These are phyloP conservation scores for Pseudocercospora pini-densiflorae DNA, from an alignment of 2,329 filamentous ascomycete species.

Conservation along the genomic window DNA sequence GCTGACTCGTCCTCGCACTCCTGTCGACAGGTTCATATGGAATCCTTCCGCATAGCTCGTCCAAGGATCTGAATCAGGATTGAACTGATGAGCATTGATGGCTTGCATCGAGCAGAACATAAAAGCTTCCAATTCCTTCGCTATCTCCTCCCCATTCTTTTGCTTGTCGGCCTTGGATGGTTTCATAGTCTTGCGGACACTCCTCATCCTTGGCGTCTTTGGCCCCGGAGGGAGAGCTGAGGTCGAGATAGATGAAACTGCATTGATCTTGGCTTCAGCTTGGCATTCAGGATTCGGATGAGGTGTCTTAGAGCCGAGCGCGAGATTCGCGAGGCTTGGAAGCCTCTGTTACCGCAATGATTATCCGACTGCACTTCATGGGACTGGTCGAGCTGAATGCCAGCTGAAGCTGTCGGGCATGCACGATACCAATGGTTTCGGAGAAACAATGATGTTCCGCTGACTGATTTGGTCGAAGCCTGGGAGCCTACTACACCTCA, in stretches of 20 bases:
- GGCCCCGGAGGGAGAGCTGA: not conserved
- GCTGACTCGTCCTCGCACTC: not conserved
- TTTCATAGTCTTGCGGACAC: not conserved
- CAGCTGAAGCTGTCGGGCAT: not conserved
- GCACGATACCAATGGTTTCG: not conserved
- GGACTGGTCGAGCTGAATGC: not conserved
- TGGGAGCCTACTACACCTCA: too few species aligned
- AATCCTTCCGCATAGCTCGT: not conserved
- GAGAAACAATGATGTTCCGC: not conserved
- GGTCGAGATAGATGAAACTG: not conserved
- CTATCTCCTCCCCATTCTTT: not conserved
- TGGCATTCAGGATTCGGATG: too few species aligned
- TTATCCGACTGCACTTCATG: not conserved
- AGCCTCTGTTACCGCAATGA: too few species aligned
- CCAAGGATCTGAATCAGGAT: not conserved
- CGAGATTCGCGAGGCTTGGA: too few species aligned
- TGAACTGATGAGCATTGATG: not conserved
- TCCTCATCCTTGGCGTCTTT: not conserved
- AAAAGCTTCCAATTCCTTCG: not conserved
- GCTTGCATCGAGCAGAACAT: not conserved
- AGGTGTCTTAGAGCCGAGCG: too few species aligned
- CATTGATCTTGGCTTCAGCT: too few species aligned
- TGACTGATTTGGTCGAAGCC: not conserved
- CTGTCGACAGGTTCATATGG: not conserved
- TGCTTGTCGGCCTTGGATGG: not conserved